Evolutionary conservation across 2,329 filamentous ascomycete species (phyloP).

Genomic region (Monosporascus sp.): DNA sequence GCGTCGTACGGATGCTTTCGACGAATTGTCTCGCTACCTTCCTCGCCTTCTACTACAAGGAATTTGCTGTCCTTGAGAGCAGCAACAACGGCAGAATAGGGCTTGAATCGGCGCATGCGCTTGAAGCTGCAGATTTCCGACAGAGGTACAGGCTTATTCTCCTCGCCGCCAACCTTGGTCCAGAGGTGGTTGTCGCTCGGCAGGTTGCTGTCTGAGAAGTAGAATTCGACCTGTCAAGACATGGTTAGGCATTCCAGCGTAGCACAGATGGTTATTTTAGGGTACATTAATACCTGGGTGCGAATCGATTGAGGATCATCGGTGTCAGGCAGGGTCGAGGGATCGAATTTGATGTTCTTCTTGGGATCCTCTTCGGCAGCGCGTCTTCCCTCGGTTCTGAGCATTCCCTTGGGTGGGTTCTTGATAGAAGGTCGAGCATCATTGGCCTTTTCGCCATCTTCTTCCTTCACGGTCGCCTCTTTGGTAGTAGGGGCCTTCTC

Average conservation of each 20-base stretch:
- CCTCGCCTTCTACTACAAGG: slow-evolving; percentile 68
- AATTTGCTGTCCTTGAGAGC: slow-evolving; percentile 74
- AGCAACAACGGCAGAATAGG: slow-evolving; percentile 75
- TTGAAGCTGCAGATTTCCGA: slow-evolving; percentile 80
- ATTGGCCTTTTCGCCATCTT: slow-evolving; percentile 15
- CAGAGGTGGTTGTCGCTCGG: slow-evolving; percentile 85
- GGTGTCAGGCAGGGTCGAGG: slow-evolving; percentile 61
- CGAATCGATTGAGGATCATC: slow-evolving; percentile 78
- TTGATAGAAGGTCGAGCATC: slow-evolving; percentile 4
- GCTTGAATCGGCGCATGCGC: slow-evolving; percentile 93
- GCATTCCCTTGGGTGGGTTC: slow-evolving; percentile 27
- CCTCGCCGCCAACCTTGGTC: slow-evolving; percentile 67
- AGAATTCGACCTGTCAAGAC: slow-evolving; percentile 41
- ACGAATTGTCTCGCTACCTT: slow-evolving; percentile 66
- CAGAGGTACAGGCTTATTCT: slow-evolving; percentile 78
- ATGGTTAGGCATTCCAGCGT: slow-evolving; percentile 1
- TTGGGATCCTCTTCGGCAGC: slow-evolving; percentile 33
- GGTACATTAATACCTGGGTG: slow-evolving; percentile 60
- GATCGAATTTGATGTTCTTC: slow-evolving; percentile 67
- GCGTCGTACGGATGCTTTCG: slow-evolving; percentile 70
- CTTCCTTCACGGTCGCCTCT: slow-evolving; percentile 21
- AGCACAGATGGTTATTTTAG: neutral
- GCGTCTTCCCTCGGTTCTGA: slow-evolving; percentile 34
- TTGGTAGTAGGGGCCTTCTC: neutral
- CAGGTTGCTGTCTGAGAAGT: slow-evolving; percentile 54